These are phyloP conservation scores for Kondoa subrosea DNA, from an alignment of 768 basidiomycete species.

Conservation along the genomic window DNA sequence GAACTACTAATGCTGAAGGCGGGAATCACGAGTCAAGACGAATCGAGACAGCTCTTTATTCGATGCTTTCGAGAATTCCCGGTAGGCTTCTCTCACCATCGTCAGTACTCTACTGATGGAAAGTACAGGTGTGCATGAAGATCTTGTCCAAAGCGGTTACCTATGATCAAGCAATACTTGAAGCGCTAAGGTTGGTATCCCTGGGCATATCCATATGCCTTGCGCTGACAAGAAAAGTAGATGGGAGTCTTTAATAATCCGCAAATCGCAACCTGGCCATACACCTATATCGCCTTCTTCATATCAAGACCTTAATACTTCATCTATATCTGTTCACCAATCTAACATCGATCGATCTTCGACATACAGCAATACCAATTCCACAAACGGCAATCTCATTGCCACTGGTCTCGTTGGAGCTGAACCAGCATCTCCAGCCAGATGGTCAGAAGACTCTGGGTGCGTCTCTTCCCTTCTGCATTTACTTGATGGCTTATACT, in stretches of 20 bases:
- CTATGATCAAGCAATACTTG: not conserved
- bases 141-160: not conserved
- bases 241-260: not conserved
- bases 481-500: no score
- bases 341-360: not conserved
- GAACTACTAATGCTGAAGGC: not conserved
- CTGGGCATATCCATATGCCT: not conserved
- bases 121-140: not conserved
- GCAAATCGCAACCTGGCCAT: not conserved
- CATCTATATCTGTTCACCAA: not conserved
- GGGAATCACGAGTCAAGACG: not conserved
- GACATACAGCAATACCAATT: no score
- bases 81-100: no score
- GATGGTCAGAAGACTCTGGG: no score
- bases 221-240: not conserved
- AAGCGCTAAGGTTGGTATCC: not conserved
- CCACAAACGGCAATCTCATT: no score
- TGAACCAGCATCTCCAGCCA: no score
- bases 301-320: not conserved
- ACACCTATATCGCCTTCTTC: not conserved
- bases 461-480: no score
- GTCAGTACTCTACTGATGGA: no score
- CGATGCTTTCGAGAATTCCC: not conserved
- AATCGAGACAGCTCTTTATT: not conserved
- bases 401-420: no score